Evolutionary conservation across 768 basidiomycete genomes (phyloP).

Genomic region (Phlegmacium glaucopus): DNA sequence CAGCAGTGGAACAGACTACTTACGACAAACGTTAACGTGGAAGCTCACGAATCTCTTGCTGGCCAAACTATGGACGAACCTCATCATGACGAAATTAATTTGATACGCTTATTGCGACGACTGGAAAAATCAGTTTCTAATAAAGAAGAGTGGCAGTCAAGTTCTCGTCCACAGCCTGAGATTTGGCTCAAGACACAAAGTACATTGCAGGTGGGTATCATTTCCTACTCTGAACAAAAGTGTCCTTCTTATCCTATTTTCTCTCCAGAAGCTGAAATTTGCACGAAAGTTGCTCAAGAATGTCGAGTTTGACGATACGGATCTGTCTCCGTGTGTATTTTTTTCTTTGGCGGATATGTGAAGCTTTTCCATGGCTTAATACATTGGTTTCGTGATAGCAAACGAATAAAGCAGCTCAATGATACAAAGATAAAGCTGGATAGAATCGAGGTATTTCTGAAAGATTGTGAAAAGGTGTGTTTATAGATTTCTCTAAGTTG

Average conservation of each 20-base stretch:
- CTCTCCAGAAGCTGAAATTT: conserved; percentile 44
- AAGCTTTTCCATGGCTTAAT: not conserved
- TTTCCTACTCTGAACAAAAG: not conserved
- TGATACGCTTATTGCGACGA: conserved; percentile 54
- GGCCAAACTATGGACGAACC: conserved; percentile 1
- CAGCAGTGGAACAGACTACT: too few relatives aligned
- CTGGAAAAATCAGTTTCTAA: conserved; percentile 52
- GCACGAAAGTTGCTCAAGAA: conserved; percentile 56
- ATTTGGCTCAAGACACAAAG: conserved; percentile 56
- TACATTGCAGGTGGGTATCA: conserved; percentile 48
- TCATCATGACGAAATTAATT: conserved; percentile 65
- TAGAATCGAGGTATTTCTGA: conserved; percentile 49
- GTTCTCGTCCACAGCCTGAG: conserved; percentile 13
- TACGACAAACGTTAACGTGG: too few relatives aligned
- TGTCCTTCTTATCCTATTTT: not conserved
- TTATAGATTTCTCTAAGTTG: not conserved
- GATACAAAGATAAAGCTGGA: conserved; percentile 51
- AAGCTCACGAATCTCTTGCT: too few relatives aligned
- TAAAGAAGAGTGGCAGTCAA: conserved; percentile 35
- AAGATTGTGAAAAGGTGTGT: conserved; percentile 50
- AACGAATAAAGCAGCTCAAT: conserved; percentile 39
- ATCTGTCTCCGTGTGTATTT: conserved; percentile 38
- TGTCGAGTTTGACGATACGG: conserved; percentile 48
- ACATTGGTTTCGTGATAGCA: conserved; percentile 25
- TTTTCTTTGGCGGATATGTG: not conserved